Percentiles rank a stretch among this genome's conserved stretches.
These are phyloP conservation scores for Sanghuangporus weigelae DNA, from an alignment of 1,284 basidiomycete genomes.

Conservation along the genomic window DNA sequence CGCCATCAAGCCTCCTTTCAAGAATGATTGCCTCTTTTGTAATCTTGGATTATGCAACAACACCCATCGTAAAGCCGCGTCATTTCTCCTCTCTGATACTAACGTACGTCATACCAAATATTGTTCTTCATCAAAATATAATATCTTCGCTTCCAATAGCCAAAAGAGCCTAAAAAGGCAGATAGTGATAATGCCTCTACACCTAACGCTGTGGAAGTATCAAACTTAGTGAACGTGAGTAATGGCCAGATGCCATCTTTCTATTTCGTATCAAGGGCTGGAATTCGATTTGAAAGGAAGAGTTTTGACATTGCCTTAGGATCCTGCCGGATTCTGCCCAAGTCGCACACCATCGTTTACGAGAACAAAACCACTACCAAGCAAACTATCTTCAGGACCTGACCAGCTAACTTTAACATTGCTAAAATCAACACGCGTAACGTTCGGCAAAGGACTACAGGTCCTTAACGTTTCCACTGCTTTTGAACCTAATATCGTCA, in stretches of 20 bases:
- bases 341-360: neutral
- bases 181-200: too few relatives aligned
- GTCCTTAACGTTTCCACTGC: slow-evolving; percentile 8
- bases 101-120: neutral
- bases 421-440: slow-evolving; percentile 10
- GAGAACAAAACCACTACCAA: neutral
- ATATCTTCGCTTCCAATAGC: too few relatives aligned
- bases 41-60: slow-evolving; percentile 3
- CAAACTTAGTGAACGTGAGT: too few relatives aligned
- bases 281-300: neutral
- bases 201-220: too few relatives aligned
- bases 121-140: too few relatives aligned
- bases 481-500: slow-evolving; percentile 9
- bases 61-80: neutral
- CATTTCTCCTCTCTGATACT: neutral
- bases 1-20: neutral
- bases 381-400: neutral
- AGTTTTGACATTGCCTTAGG: neutral
- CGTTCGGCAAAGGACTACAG: slow-evolving; percentile 14
- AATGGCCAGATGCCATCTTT: too few relatives aligned
- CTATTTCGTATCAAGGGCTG: too few relatives aligned
- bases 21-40: slow-evolving; percentile 4
- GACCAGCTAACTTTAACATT: slow-evolving; percentile 3
- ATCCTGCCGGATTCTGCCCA: neutral
- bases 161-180: too few relatives aligned